These are phyloP conservation scores for Ogataea allantospora DNA, from an alignment of 805 yeast species.

Conservation along the genomic window DNA sequence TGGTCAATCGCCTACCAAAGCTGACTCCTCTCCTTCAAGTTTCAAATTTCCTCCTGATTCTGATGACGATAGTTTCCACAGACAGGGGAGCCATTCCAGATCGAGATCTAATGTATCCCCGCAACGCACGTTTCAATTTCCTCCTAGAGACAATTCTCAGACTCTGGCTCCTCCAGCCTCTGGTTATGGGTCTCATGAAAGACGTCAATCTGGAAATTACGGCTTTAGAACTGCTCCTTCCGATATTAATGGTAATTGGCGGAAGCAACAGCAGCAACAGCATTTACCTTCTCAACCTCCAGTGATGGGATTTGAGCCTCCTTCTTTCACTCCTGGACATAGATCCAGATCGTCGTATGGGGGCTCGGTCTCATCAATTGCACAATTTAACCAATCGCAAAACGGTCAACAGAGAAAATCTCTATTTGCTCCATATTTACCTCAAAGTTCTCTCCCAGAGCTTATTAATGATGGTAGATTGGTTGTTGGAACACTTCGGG, in stretches of 20 bases:
- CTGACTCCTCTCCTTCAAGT: constrained; percentile 36
- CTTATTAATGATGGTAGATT: constrained; percentile 85
- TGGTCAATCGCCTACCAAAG: constrained; percentile 34
- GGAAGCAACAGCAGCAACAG: constrained; percentile 51
- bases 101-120: constrained; percentile 42
- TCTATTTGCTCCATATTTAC: constrained; percentile 91
- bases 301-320: constrained; percentile 25
- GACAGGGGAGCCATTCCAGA: constrained; percentile 22
- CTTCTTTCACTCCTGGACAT: constrained; percentile 71
- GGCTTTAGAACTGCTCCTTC: constrained; percentile 42
- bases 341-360: constrained; percentile 71
- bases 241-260: constrained; percentile 61
- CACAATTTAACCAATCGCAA: constrained; percentile 35
- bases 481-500: constrained; percentile 90
- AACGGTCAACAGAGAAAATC: constrained; percentile 61
- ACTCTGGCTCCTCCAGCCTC: constrained; percentile 54
- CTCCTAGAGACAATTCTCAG: constrained; percentile 41
- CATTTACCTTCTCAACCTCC: constrained; percentile 26
- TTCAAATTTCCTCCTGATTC: constrained; percentile 57
- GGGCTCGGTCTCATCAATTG: constrained; percentile 56
- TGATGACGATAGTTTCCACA: constrained; percentile 11
- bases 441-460: constrained; percentile 89
- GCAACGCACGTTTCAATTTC: constrained; percentile 60
- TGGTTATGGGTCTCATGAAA: constrained; percentile 43
- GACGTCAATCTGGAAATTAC: constrained; percentile 41